Evolutionary conservation across 768 basidiomycete species (phyloP).

Genomic region (Leccinum uliginosum): DNA sequence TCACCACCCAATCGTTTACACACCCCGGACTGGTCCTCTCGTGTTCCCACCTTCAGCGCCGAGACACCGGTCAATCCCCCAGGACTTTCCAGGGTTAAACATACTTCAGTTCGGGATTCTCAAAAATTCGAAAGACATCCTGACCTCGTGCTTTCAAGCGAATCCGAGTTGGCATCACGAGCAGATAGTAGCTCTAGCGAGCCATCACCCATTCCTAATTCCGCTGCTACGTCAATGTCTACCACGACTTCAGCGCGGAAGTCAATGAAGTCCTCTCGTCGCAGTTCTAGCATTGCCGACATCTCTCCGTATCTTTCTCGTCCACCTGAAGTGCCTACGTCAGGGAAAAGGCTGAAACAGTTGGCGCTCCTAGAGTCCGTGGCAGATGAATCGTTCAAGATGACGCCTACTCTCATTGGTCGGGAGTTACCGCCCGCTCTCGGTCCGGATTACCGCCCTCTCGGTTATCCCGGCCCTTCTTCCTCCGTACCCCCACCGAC

Average conservation of each 20-base stretch:
- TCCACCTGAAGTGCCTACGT: constrained; percentile 48
- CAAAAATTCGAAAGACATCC: constrained; percentile 6
- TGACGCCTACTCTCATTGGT: constrained; percentile 41
- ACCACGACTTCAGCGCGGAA: constrained; percentile 18
- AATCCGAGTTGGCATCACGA: constrained; percentile 1
- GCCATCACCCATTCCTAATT: constrained; percentile 7
- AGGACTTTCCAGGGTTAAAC: constrained; percentile 3
- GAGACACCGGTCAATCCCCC: constrained; percentile 8
- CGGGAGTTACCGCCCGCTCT: constrained; percentile 20
- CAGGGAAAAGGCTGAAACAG: constrained; percentile 63
- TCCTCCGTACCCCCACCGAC: constrained; percentile 29
- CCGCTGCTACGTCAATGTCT: constrained; percentile 10
- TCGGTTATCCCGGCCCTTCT: constrained; percentile 15
- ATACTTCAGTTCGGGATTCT: constrained; percentile 1
- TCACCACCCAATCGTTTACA: constrained; percentile 12
- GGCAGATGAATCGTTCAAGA: constrained; percentile 66
- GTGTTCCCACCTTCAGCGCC: constrained; percentile 24
- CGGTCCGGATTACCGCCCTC: not conserved
- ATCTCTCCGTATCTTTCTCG: constrained; percentile 67
- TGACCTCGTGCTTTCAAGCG: not conserved
- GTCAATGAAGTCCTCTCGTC: constrained; percentile 25
- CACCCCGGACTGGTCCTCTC: constrained; percentile 32
- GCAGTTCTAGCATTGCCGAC: constrained; percentile 52
- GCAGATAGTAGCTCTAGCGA: constrained; percentile 2
- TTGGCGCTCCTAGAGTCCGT: constrained; percentile 68